Conservation (phyloP, 352 stramenopile species). For the Phytophthora pisi region DNA sequence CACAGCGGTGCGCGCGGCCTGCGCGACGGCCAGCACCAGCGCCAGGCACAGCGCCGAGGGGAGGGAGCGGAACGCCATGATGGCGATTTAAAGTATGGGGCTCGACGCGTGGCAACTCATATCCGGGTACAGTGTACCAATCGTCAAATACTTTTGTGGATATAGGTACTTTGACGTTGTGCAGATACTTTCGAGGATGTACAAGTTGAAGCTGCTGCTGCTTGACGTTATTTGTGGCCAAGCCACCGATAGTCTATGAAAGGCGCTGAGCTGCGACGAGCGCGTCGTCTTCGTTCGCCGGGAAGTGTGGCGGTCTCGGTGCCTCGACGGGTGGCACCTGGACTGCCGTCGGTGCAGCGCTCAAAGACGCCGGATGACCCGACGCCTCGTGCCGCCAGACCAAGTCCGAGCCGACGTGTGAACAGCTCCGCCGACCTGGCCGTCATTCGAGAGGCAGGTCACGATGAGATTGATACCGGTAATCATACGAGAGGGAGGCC, state of each 20-base stretch:
- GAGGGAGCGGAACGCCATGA: slow-evolving; percentile 32
- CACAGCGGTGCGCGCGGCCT: slow-evolving; percentile 66
- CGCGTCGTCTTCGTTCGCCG: slow-evolving; percentile 22
- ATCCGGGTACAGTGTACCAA: not conserved
- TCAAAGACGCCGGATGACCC: slow-evolving; percentile 8
- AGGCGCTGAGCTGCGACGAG: slow-evolving; percentile 16
- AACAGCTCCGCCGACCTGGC: slow-evolving; percentile 7
- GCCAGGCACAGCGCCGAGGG: slow-evolving; percentile 24
- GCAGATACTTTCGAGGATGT: not conserved
- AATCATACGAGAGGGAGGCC: not conserved
- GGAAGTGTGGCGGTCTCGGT: slow-evolving; percentile 2
- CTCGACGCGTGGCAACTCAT: slow-evolving; percentile 24
- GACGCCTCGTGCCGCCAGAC: slow-evolving; percentile 1
- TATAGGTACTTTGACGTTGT: not conserved
- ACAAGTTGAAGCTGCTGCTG: slow-evolving; percentile 16
- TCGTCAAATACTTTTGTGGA: not conserved
- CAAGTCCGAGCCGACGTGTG: slow-evolving; percentile 13
- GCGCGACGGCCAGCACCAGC: slow-evolving; percentile 28
- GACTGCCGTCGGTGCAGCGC: slow-evolving; percentile 11
- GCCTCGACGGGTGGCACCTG: slow-evolving; percentile 6
- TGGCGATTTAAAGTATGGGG: slow-evolving; percentile 5
- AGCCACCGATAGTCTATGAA: slow-evolving; percentile 22
- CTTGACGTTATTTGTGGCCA: slow-evolving; percentile 11
- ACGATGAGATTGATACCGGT: not conserved
- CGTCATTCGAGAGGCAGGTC: slow-evolving; percentile 8